Base-by-base conservation (phyloP, 345 rosid genomes). In the Draba incana region DNA sequence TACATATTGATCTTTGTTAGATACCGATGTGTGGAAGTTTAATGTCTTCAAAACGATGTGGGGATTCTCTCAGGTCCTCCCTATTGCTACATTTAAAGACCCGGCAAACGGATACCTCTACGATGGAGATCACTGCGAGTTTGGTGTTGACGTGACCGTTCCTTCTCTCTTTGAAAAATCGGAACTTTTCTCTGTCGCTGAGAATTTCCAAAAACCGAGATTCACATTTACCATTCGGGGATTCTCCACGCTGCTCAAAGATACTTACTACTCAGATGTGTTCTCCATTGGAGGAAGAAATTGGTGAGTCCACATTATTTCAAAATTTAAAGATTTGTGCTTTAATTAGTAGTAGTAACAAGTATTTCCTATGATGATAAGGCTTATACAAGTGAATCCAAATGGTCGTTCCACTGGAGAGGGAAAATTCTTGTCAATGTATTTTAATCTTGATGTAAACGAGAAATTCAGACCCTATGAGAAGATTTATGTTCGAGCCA, bases 111-210 rank as follows among this genome's bases (percentile, higher is more conserved):
- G 68, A 23, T 64, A 64, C 24, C 57, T 63, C 4, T 49, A 48
- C 23, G 68, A 63, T 33, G 68, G 68, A 37, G 68, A 49, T 35
- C 68, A 63, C 33, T 66, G 70, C 5, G 70, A 51, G 70, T 66
- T 66, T 66, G 70, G 70, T 25, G 70, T 66, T 28, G 70, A 66
- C 20, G 51, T 66, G 13, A 44, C 24, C 33, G 9, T 46, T 67
- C 45, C 71, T n/a, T 10, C 63, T 5, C 31, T 24, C 25, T 45
- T 8, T 55, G 24, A 67, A n/a, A 12, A 12, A 8, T 67, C 62
- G 8, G 71, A 67, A 55, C 62, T 67, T 35, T 66, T 66, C 28
- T 10, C 70, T 2, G 50, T 53, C 10, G 3, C 27, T 23, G 54
- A 67, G 7, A 67, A 33, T 1, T 43, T 53, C 24, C 3, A 14